Percentiles rank a stretch among this genome's conserved stretches.
Conservation (phyloP, 108 stramenopile species). For the Cyclotella kingstonii region DNA sequence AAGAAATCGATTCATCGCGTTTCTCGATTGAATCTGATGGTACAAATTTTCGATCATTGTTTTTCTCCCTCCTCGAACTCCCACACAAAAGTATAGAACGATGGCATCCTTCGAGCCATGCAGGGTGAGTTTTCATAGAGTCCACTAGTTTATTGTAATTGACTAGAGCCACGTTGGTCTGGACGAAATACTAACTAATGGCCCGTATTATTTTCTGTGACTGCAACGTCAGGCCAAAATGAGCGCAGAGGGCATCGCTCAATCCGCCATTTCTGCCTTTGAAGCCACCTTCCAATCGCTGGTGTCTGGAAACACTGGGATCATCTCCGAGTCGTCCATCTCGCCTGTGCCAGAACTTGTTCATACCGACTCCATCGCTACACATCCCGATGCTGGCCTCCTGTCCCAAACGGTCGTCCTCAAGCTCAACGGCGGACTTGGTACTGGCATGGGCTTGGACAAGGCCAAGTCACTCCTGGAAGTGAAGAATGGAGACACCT, state of each 20-base stretch:
- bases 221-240: constrained; percentile 73
- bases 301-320: constrained; percentile 92
- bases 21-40: no score
- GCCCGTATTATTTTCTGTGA: neutral
- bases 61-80: no score
- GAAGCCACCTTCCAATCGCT: constrained; percentile 88
- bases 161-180: neutral
- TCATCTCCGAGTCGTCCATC: constrained; percentile 94
- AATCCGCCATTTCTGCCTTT: constrained; percentile 89
- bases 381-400: constrained; percentile 66
- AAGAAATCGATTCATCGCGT: no score
- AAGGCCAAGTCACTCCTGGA: constrained; percentile 97
- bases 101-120: constrained; percentile 57
- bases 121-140: constrained; percentile 33
- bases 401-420: constrained; percentile 93
- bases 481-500: constrained; percentile 97
- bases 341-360: constrained; percentile 90
- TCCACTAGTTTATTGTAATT: constrained; percentile 4
- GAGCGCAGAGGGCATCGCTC: constrained; percentile 84
- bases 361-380: constrained; percentile 63
- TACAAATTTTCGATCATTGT: no score
- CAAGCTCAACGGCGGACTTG: constrained; percentile 99
- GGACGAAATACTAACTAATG: neutral
- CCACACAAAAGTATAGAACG: no score
- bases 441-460: constrained; percentile 99